Conservation (phyloP, 1,284 basidiomycete genomes). For the Chalciporus sp. region DNA sequence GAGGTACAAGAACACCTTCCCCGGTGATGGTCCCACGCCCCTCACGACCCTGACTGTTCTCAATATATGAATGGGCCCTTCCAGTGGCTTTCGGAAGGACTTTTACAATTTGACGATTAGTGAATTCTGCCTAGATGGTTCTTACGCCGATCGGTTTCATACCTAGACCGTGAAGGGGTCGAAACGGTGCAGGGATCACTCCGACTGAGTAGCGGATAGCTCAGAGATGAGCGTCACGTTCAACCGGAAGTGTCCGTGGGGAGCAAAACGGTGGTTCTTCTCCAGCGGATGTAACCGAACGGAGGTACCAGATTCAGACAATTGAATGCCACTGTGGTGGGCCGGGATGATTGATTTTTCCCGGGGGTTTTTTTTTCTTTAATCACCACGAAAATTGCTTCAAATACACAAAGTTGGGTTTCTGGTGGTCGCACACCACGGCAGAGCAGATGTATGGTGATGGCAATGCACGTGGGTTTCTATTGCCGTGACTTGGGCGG, state of each 20-base stretch:
- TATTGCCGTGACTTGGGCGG: neutral
- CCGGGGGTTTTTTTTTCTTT: neutral
- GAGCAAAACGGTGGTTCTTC: slow-evolving; percentile 12
- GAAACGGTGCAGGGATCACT: neutral
- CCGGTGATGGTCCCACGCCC: slow-evolving; percentile 29
- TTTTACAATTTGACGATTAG: slow-evolving; percentile 4
- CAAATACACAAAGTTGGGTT: neutral
- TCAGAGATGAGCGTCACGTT: slow-evolving; percentile 11
- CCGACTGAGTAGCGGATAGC: slow-evolving; percentile 3
- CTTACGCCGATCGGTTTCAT: neutral
- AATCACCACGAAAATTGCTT: slow-evolving; percentile 4
- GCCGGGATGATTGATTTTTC: slow-evolving; percentile 13
- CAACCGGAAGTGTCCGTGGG: slow-evolving; percentile 28
- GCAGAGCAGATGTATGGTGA: slow-evolving; percentile 4
- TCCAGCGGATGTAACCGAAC: slow-evolving; percentile 29
- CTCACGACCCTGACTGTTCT: slow-evolving; percentile 26
- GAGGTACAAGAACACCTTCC: slow-evolving; percentile 25
- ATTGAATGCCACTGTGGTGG: slow-evolving; percentile 11
- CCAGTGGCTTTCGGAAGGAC: slow-evolving; percentile 1
- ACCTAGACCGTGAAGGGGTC: neutral
- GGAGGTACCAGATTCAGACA: slow-evolving; percentile 29
- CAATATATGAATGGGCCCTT: neutral
- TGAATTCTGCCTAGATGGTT: neutral
- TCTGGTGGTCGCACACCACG: neutral
- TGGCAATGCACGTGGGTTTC: slow-evolving; percentile 7